Conservation (phyloP, 495 filamentous ascomycete species). For the Daldinia decipiens region DNA sequence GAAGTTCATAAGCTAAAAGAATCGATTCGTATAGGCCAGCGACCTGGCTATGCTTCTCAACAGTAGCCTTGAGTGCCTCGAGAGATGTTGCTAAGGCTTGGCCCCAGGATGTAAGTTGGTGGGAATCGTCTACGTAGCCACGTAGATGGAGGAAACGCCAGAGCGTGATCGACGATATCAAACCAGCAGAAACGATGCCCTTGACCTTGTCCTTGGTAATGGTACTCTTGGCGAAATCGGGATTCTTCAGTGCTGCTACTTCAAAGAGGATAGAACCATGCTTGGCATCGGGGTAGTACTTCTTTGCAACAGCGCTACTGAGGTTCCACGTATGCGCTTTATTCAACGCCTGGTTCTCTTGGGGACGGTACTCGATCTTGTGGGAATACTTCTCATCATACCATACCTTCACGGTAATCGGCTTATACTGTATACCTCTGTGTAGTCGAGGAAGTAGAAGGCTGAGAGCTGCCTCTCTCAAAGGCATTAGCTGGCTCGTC, state of each 20-base stretch:
- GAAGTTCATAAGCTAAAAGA: conserved; percentile 81
- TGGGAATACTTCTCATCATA: conserved; percentile 75
- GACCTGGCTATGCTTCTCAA: conserved; percentile 66
- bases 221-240: conserved; percentile 73
- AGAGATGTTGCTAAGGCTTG: conserved; percentile 76
- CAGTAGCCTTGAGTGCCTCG: conserved; percentile 66
- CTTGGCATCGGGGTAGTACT: conserved; percentile 59
- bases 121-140: conserved; percentile 81
- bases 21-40: conserved; percentile 56
- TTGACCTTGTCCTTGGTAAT: conserved; percentile 58
- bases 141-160: conserved; percentile 92
- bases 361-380: conserved; percentile 72
- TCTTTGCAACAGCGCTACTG: conserved; percentile 60
- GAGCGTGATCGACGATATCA: conserved; percentile 78
- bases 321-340: conserved; percentile 80
- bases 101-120: conserved; percentile 87
- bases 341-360: conserved; percentile 67
- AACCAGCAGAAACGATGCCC: conserved; percentile 68
- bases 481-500: conserved; percentile 71
- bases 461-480: conserved; percentile 78
- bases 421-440: conserved; percentile 79
- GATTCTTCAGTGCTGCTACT: conserved; percentile 67
- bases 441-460: conserved; percentile 81
- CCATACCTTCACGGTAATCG: conserved; percentile 83
- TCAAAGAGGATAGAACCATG: conserved; percentile 66